A percentile compares a stretch with the other conserved stretches of the same genome.
Conservation (phyloP, 2,329 filamentous ascomycete genomes). For the Penicillium sp. region DNA sequence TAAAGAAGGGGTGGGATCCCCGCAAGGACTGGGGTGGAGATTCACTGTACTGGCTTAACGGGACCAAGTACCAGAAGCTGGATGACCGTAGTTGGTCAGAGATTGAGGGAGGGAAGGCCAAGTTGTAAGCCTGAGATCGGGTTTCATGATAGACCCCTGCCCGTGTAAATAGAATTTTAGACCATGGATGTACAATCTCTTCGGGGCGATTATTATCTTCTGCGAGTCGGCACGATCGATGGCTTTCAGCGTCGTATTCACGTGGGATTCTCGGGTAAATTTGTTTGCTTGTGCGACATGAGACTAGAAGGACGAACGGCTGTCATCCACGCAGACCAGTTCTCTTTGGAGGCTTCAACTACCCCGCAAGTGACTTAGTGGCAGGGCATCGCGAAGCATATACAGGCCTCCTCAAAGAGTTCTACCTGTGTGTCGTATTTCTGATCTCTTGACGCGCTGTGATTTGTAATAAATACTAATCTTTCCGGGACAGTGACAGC, state of each 20-base stretch:
- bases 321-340: background rate
- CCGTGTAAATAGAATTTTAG: conserved; percentile 2
- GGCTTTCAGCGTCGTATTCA: background rate
- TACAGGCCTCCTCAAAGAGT: background rate
- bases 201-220: too few species aligned
- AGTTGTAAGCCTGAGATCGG: conserved; percentile 32
- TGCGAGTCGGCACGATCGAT: background rate
- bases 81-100: conserved; percentile 41
- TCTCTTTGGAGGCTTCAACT: background rate
- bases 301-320: background rate
- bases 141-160: background rate
- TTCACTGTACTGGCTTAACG: conserved; percentile 49
- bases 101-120: conserved; percentile 48
- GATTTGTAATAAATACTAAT: too few species aligned
- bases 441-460: too few species aligned
- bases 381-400: background rate
- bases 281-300: background rate
- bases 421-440: too few species aligned
- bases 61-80: conserved; percentile 42
- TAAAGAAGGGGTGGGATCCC: conserved; percentile 46
- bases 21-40: conserved; percentile 36
- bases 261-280: background rate
- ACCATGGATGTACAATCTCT: background rate
- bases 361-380: background rate
- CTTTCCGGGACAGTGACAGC: background rate